phyloP scores from a whole-genome alignment of 225 moss, liverwort and hornwort species.

The Neckera pumila region DNA sequence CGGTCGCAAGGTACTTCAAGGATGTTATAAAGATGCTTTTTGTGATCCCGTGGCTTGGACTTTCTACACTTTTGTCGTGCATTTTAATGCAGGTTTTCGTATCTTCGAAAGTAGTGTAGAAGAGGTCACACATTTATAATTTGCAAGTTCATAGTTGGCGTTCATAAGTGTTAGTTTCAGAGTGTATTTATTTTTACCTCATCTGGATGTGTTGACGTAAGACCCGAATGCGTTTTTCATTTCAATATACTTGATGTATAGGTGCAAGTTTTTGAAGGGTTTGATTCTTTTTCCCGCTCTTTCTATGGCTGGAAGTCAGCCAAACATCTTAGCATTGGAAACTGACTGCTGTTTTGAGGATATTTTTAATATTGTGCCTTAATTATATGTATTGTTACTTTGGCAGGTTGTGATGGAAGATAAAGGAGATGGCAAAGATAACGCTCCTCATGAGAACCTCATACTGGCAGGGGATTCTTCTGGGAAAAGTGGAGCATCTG shows the following conservation, averaged over 20 bases:
- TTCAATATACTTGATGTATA: background rate
- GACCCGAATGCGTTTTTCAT: background rate
- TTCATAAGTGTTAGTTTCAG: background rate
- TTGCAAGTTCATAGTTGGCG: background rate
- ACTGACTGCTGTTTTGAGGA: background rate
- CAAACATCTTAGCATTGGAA: background rate
- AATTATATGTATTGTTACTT: background rate
- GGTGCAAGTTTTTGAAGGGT: background rate
- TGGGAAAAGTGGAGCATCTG: slow-evolving; percentile 17
- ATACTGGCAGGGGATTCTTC: slow-evolving; percentile 51
- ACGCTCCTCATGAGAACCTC: slow-evolving; percentile 28
- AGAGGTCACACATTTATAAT: background rate
- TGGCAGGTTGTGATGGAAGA: slow-evolving; percentile 84
- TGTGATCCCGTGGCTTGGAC: background rate
- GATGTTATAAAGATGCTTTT: background rate
- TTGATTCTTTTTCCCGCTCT: background rate
- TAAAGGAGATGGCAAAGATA: slow-evolving; percentile 47
- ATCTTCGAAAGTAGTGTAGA: background rate
- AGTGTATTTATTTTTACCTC: background rate
- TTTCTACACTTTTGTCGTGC: background rate
- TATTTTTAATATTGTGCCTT: background rate
- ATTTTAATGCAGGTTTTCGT: background rate
- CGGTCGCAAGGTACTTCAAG: slow-evolving; percentile 73
- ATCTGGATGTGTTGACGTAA: background rate
- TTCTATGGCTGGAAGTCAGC: background rate